Percentiles rank a stretch among this genome's conserved stretches.
phyloP scores from a whole-genome alignment of 169 alveolate genomes.

The Cryptosporidium andersoni region DNA sequence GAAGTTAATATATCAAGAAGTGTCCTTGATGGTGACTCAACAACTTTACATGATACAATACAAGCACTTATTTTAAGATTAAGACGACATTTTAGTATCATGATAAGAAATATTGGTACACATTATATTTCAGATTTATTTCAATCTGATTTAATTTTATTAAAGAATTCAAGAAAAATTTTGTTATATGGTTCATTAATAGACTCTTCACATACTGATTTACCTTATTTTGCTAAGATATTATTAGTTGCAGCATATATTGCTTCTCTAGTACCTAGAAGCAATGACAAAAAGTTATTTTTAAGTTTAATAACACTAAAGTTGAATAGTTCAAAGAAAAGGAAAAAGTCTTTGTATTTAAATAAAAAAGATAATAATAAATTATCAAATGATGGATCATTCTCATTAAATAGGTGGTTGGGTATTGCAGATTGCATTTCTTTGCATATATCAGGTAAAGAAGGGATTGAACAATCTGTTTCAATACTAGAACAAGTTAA shows the following conservation, averaged over 20 bases:
- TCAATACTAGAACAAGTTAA: slow-evolving; percentile 42
- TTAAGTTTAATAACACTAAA: slow-evolving; percentile 27
- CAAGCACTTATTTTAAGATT: slow-evolving; percentile 16
- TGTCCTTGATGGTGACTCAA: neutral
- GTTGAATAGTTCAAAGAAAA: slow-evolving; percentile 3
- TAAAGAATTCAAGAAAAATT: neutral
- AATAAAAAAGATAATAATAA: neutral
- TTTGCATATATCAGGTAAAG: slow-evolving; percentile 27
- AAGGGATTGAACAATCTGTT: slow-evolving; percentile 65
- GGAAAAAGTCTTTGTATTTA: neutral
- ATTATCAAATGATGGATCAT: slow-evolving; percentile 1
- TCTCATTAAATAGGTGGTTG: slow-evolving; percentile 57
- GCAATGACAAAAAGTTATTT: slow-evolving; percentile 44
- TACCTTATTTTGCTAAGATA: slow-evolving; percentile 53
- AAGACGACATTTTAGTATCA: slow-evolving; percentile 20
- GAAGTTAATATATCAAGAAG: slow-evolving; percentile 2
- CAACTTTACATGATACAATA: neutral
- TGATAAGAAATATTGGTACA: slow-evolving; percentile 38
- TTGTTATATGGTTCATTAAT: slow-evolving; percentile 25
- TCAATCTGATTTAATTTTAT: slow-evolving; percentile 38
- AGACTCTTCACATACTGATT: slow-evolving; percentile 1
- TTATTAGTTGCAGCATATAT: slow-evolving; percentile 55
- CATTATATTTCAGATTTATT: slow-evolving; percentile 37
- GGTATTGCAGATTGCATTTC: slow-evolving; percentile 66
- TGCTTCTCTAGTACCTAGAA: slow-evolving; percentile 48